phyloP scores from a whole-genome alignment of 163 green algal species.

The Volvox carteri region DNA sequence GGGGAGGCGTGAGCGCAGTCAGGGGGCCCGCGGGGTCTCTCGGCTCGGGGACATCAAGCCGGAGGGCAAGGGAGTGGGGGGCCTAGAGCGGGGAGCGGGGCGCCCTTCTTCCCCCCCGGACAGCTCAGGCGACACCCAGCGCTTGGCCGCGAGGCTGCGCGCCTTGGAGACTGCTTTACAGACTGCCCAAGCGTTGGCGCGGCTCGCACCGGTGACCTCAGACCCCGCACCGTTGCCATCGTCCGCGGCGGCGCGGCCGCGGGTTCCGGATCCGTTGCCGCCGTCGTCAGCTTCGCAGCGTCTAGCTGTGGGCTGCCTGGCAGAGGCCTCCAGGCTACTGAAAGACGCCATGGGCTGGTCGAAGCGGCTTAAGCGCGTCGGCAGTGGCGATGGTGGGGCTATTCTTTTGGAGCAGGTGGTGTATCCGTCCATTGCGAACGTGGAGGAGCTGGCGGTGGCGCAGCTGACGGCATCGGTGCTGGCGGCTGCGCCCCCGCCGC shows the following conservation, averaged over 20 bases:
- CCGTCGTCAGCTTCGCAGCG: neutral
- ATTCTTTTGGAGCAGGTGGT: neutral
- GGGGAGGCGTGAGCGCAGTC: neutral
- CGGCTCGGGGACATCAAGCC: neutral
- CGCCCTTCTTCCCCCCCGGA: too few species aligned
- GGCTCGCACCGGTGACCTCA: neutral
- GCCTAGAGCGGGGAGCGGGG: too few species aligned
- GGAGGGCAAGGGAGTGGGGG: too few species aligned
- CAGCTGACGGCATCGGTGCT: neutral
- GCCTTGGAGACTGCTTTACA: neutral
- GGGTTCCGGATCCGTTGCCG: neutral
- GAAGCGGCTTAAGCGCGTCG: neutral
- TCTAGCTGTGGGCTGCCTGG: neutral
- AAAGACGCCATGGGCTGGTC: neutral
- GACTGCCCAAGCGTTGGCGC: neutral
- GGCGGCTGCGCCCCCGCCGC: neutral
- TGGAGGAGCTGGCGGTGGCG: neutral
- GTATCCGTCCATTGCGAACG: neutral
- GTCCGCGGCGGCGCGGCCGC: too few species aligned
- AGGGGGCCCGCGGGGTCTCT: neutral
- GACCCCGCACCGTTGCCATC: neutral
- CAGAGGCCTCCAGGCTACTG: constrained; percentile 2
- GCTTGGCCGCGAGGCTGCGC: neutral
- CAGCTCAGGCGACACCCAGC: neutral
- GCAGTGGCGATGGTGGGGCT: neutral